These are phyloP conservation scores for Bidens hawaiensis DNA, from an alignment of 140 eudicot genomes.

Conservation along the genomic window DNA sequence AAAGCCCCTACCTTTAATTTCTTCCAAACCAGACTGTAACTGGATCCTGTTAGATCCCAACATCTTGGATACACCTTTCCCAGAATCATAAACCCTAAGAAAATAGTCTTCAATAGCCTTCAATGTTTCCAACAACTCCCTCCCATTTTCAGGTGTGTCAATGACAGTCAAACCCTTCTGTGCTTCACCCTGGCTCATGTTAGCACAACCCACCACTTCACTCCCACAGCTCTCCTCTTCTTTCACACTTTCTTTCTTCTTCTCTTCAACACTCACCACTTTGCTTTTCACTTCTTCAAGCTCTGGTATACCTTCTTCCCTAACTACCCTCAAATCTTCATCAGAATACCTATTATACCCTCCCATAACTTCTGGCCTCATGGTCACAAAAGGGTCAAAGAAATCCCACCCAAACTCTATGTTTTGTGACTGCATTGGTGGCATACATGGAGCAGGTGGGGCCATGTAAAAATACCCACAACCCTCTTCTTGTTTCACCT, in stretches of 20 bases:
- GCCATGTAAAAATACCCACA: conserved; percentile 61
- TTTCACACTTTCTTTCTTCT: too few relatives aligned
- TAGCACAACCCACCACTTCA: conserved; percentile 45
- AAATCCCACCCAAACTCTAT: conserved; percentile 98
- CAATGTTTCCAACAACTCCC: conserved; percentile 90
- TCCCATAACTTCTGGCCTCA: conserved; percentile 59
- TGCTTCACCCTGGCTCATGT: conserved; percentile 36
- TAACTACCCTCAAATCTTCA: conserved; percentile 77
- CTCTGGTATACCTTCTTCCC: conserved; percentile 97
- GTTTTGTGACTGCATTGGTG: conserved; percentile 58
- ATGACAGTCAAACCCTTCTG: conserved; percentile 62
- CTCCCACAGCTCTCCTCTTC: conserved; percentile 28
- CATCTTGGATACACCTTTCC: conserved; percentile 85
- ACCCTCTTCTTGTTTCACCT: conserved; percentile 26
- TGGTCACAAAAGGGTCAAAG: conserved; percentile 75
- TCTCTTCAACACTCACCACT: conserved; percentile 32
- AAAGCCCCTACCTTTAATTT: conserved; percentile 66
- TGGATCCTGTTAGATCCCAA: conserved; percentile 79
- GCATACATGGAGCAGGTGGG: conserved; percentile 35
- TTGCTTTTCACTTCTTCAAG: conserved; percentile 56
- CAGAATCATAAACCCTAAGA: conserved; percentile 69
- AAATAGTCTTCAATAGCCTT: conserved; percentile 88
- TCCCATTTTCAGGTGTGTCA: conserved; percentile 72
- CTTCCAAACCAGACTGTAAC: conserved; percentile 74
- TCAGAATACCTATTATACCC: conserved; percentile 63